Evolutionary conservation across 768 basidiomycete genomes (phyloP).

Genomic region (Tephrocybe sp.): DNA sequence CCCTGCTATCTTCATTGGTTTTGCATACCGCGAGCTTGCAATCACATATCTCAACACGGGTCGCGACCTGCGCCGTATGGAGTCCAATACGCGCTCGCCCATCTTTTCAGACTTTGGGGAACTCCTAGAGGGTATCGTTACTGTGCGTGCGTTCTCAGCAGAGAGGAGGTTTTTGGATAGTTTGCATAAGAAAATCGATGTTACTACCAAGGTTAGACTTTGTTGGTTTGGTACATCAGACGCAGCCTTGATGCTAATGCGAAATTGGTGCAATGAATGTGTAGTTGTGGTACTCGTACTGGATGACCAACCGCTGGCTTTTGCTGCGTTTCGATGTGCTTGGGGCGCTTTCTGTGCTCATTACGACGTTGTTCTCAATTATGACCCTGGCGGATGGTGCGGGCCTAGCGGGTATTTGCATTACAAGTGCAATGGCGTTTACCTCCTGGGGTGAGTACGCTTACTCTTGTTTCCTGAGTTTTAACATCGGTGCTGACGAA

Average conservation of each 20-base stretch:
- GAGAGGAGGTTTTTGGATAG: conserved; percentile 75
- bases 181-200: conserved; percentile 70
- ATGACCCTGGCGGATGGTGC: conserved; percentile 50
- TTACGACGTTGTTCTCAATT: conserved; percentile 76
- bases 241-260: no score
- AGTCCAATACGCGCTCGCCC: conserved; percentile 82
- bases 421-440: conserved; percentile 65
- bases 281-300: conserved; percentile 82
- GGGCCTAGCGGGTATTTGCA: conserved; percentile 69
- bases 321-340: conserved; percentile 79
- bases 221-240: neutral
- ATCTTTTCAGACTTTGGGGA: conserved; percentile 85
- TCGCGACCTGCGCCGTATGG: conserved; percentile 87
- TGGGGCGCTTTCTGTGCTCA: conserved; percentile 68
- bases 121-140: conserved; percentile 88
- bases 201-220: conserved; percentile 63
- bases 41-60: conserved; percentile 78
- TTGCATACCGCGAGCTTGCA: conserved; percentile 65
- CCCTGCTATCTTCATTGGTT: conserved; percentile 72
- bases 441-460: conserved; percentile 34
- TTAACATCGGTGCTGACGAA: neutral
- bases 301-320: conserved; percentile 91
- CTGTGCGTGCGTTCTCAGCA: conserved; percentile 86
- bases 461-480: neutral
- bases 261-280: neutral